Evolutionary conservation across 352 stramenopile genomes (phyloP).

Genomic region (Hyaloperonospora arabidopsidis): DNA sequence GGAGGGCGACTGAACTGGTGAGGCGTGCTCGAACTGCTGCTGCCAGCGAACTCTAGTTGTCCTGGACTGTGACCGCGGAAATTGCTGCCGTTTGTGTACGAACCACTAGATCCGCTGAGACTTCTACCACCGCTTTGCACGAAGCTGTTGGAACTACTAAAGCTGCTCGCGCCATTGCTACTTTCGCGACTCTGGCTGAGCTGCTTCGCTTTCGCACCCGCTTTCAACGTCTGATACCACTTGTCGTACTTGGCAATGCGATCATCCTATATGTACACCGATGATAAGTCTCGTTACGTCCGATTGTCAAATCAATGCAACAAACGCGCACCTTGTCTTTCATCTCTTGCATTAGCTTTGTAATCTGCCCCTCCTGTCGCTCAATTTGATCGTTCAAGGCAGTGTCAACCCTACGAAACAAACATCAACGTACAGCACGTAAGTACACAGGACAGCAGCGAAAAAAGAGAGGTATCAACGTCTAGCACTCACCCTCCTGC

Average conservation of each 20-base stretch:
- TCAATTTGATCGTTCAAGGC: slow-evolving; percentile 33
- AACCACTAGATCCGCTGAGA: slow-evolving; percentile 31
- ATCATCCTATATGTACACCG: slow-evolving; percentile 34
- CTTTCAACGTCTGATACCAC: slow-evolving; percentile 82
- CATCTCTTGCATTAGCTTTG: slow-evolving; percentile 43
- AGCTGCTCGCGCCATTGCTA: slow-evolving; percentile 26
- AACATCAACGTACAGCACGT: slow-evolving; percentile 5
- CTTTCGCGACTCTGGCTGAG: slow-evolving; percentile 45
- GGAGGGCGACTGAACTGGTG: slow-evolving; percentile 35
- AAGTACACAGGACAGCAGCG: slow-evolving; percentile 1
- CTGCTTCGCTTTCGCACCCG: slow-evolving; percentile 75
- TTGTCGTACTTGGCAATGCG: slow-evolving; percentile 79
- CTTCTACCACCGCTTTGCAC: slow-evolving; percentile 23
- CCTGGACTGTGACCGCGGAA: slow-evolving; percentile 37
- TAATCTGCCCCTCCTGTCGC: slow-evolving; percentile 50
- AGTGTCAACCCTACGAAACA: slow-evolving; percentile 12
- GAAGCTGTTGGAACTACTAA: slow-evolving; percentile 33
- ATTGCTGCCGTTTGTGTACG: slow-evolving; percentile 58
- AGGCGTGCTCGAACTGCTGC: slow-evolving; percentile 9
- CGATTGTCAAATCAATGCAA: not conserved
- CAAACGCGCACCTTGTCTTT: slow-evolving; percentile 28
- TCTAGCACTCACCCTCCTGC: slow-evolving; percentile 12
- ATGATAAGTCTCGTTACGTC: slow-evolving; percentile 2
- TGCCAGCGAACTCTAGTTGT: slow-evolving; percentile 14
- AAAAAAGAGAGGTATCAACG: not conserved